A percentile compares a stretch with the other conserved stretches of the same genome.
Conservation (phyloP, 2,329 filamentous ascomycete species). For the Arthroderma uncinatum region DNA sequence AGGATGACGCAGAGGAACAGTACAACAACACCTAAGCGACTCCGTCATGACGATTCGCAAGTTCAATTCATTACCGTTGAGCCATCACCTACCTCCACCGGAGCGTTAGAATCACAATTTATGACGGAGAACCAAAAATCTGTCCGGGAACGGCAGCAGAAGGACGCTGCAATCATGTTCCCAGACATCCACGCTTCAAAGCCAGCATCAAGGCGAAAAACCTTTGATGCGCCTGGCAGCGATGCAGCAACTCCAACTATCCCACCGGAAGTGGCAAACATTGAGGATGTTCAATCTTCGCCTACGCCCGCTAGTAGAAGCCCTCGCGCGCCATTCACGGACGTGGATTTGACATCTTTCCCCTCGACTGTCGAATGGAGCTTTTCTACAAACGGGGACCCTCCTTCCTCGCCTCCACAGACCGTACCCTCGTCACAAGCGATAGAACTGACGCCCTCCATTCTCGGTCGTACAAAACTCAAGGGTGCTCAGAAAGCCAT, state of each 20-base stretch:
- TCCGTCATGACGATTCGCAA: conserved; percentile 72
- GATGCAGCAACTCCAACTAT: conserved; percentile 30
- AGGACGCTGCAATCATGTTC: conserved; percentile 55
- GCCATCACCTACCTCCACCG: conserved; percentile 42
- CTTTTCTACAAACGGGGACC: conserved; percentile 19
- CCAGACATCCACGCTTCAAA: conserved; percentile 50
- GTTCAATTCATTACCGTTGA: conserved; percentile 62
- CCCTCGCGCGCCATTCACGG: conserved; percentile 1
- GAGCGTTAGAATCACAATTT: conserved; percentile 52
- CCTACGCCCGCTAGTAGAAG: conserved; percentile 38
- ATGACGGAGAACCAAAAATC: conserved; percentile 73
- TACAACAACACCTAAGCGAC: conserved; percentile 39
- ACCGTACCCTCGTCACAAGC: background rate
- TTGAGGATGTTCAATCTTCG: conserved; percentile 42
- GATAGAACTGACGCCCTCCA: background rate
- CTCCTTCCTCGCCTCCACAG: conserved; percentile 27
- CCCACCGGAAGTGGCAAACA: conserved; percentile 28
- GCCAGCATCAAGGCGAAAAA: conserved; percentile 16
- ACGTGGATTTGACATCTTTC: conserved; percentile 10
- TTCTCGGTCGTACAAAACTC: background rate
- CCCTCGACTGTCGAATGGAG: conserved; percentile 10
- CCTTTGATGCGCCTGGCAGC: conserved; percentile 19
- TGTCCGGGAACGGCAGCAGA: conserved; percentile 58
- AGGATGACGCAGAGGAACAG: background rate
- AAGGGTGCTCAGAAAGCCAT: background rate